Conservation (phyloP, 1,284 basidiomycete genomes). For the Lignosus rhinocerotis region DNA sequence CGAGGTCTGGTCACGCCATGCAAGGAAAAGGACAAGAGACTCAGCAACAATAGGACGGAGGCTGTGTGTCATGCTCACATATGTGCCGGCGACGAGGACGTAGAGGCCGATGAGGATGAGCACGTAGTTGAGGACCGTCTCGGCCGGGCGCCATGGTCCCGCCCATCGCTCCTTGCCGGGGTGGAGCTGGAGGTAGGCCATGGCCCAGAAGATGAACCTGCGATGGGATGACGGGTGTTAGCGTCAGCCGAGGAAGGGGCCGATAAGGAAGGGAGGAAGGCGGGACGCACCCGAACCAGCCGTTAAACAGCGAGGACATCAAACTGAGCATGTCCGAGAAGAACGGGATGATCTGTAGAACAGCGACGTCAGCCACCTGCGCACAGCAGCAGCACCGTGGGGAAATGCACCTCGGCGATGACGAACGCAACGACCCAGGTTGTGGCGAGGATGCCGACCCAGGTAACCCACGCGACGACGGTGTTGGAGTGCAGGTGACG, state of each 20-base stretch:
- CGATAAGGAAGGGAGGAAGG: background rate
- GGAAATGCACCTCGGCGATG: constrained; percentile 52
- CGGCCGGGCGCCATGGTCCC: constrained; percentile 34
- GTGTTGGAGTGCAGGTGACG: constrained; percentile 56
- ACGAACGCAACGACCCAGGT: constrained; percentile 64
- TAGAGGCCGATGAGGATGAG: constrained; percentile 42
- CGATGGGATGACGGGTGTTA: background rate
- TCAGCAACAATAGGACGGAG: background rate
- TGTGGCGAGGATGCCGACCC: constrained; percentile 54
- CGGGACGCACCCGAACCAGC: constrained; percentile 30
- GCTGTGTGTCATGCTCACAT: constrained; percentile 31
- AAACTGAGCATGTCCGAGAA: constrained; percentile 48
- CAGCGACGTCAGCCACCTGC: too few species aligned
- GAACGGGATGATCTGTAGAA: constrained; percentile 51
- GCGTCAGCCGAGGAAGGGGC: background rate
- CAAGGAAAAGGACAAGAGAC: background rate
- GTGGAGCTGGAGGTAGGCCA: constrained; percentile 45
- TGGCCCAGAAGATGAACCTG: constrained; percentile 47
- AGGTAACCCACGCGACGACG: constrained; percentile 55
- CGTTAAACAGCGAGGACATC: constrained; percentile 46
- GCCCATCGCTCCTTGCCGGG: constrained; percentile 40
- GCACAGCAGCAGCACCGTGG: too few species aligned
- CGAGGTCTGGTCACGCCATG: constrained; percentile 14
- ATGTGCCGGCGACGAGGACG: constrained; percentile 44
- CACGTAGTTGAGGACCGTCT: constrained; percentile 43